Evolutionary conservation across 768 basidiomycete genomes (phyloP), one percentile per base, ranked within the genome.

Genomic region (Russula griseocarnosa): DNA sequence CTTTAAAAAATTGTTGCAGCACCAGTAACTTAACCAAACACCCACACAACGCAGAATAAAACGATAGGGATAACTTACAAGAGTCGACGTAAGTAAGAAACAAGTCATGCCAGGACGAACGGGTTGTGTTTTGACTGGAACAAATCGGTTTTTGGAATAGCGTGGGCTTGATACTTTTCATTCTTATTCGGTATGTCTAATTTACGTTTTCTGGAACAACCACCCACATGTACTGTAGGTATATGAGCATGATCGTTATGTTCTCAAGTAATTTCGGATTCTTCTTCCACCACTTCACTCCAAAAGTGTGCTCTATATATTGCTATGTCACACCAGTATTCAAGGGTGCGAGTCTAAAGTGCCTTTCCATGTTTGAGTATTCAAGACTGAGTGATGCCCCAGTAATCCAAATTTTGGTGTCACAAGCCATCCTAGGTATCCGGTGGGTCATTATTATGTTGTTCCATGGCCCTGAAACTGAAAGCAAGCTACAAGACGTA

Each of bases 381-480:
- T 9, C 52, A 6, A 14, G 24, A 8, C 34, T 60, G 13, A 42
- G 10, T 3, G 5, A 20, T 30, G 34, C 55, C 34, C 2, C 42
- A 88, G 87, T 84, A 4, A 20, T 86, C 5, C 87, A 88, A 72
- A 75, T 77, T 0, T 83, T 85, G 81, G 75, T 85, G 51, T 87
- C 86, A 5, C 86, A 89, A 69, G 74, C 79, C 8, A 87, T 89
- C 60, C 70, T 89, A 46, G 86, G 82, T 9, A 72, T 86, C 55
- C 79, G 86, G 86, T 84, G 71, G 51, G 73, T 60, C 44, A 18
- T 20, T 9, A 20, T 38, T 40, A n/a, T 3, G n/a, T 36, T 38
- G 24, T 4, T 28, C 51, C 14, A 32, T 22, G 13, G 3, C 16
- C 5, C 40, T 3, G 54, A 6, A 3, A 50, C 57, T 46, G 55